phyloP scores from a whole-genome alignment of 1,284 basidiomycete genomes.

The Xanthoconium separans region DNA sequence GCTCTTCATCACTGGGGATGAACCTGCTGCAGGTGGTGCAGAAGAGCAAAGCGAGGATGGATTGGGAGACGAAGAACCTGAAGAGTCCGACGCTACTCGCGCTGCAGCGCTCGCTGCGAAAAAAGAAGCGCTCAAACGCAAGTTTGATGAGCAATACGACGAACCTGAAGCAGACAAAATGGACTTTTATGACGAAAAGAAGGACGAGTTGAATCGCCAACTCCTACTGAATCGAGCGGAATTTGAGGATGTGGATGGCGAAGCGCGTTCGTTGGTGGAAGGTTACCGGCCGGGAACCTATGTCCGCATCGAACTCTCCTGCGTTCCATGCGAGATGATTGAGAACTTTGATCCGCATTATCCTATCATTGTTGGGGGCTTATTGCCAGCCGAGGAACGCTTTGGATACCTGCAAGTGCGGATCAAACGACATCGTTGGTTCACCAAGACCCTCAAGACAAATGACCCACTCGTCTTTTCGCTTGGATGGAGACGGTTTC shows the following conservation, averaged over 20 bases:
- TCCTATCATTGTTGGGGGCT: slow-evolving; percentile 90
- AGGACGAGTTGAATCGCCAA: slow-evolving; percentile 89
- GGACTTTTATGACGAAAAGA: slow-evolving; percentile 91
- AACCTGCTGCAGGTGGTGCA: slow-evolving; percentile 31
- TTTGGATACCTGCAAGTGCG: slow-evolving; percentile 95
- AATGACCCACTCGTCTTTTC: slow-evolving; percentile 97
- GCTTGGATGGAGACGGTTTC: slow-evolving; percentile 95
- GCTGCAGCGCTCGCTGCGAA: slow-evolving; percentile 74
- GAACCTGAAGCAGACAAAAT: slow-evolving; percentile 76
- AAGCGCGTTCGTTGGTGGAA: slow-evolving; percentile 82
- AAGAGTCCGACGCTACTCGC: slow-evolving; percentile 40
- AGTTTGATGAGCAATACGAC: slow-evolving; percentile 97
- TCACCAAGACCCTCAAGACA: slow-evolving; percentile 89
- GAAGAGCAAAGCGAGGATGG: slow-evolving; percentile 41
- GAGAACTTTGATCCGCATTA: slow-evolving; percentile 91
- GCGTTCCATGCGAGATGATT: slow-evolving; percentile 90
- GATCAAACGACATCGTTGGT: slow-evolving; percentile 97
- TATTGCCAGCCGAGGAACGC: slow-evolving; percentile 88
- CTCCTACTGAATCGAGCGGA: slow-evolving; percentile 84
- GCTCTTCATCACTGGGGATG: slow-evolving; percentile 87
- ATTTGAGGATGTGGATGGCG: slow-evolving; percentile 79
- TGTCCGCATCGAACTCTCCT: slow-evolving; percentile 84
- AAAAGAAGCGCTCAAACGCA: slow-evolving; percentile 90
- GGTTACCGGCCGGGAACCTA: slow-evolving; percentile 93
- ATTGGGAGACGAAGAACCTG: slow-evolving; percentile 41